Evolutionary conservation across 257 asterid genomes (phyloP).

Genomic region (Schizonepeta tenuifolia): DNA sequence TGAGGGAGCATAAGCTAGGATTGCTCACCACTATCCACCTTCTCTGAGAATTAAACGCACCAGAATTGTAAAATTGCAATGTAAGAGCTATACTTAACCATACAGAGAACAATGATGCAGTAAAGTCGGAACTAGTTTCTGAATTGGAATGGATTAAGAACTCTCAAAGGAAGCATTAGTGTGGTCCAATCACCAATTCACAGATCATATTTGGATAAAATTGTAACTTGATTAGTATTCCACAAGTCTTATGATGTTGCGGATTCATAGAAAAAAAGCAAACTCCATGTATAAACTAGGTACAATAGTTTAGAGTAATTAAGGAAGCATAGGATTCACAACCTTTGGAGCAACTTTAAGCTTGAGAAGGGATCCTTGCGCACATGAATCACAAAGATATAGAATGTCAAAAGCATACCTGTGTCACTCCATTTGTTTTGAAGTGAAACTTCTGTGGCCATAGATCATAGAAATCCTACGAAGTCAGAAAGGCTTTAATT

Average conservation of each 20-base stretch:
- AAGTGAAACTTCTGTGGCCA: constrained; percentile 57
- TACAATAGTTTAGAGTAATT: background rate
- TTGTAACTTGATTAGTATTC: background rate
- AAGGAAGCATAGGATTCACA: constrained; percentile 3
- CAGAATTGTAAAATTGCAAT: background rate
- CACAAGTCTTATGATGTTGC: constrained; percentile 5
- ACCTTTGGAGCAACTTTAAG: constrained; percentile 7
- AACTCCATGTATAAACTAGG: background rate
- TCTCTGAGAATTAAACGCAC: constrained; percentile 38
- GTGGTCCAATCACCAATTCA: background rate
- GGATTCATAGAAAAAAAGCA: background rate
- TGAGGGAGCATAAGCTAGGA: constrained; percentile 53
- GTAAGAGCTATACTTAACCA: background rate
- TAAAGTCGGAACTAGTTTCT: background rate
- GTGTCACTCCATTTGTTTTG: constrained; percentile 61
- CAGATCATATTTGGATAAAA: background rate
- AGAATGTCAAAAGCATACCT: constrained; percentile 32
- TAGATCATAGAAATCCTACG: constrained; percentile 52
- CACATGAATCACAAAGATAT: background rate
- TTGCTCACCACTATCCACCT: constrained; percentile 67
- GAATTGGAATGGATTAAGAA: background rate
- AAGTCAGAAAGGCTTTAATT: constrained; percentile 9
- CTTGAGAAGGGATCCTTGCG: constrained; percentile 7
- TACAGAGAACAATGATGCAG: background rate
- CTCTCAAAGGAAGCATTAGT: background rate